These are phyloP conservation scores for Marasmius sp. DNA, from an alignment of 1,284 basidiomycete genomes.

Conservation along the genomic window DNA sequence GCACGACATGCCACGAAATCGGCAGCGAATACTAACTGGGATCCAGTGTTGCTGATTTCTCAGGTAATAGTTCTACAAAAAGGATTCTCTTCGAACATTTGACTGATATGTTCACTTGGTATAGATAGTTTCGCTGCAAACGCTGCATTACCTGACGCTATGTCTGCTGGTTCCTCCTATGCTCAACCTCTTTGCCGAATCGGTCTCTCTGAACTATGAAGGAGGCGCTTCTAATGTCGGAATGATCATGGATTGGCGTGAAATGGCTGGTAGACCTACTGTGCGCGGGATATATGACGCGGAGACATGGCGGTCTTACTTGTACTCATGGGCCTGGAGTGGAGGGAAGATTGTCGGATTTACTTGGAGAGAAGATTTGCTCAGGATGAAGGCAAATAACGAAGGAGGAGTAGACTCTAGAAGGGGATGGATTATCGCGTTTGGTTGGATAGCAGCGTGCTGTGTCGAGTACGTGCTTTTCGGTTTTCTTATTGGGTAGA, in stretches of 20 bases:
- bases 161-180: slow-evolving; percentile 83
- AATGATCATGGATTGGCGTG: slow-evolving; percentile 97
- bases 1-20: not conserved
- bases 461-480: slow-evolving; percentile 64
- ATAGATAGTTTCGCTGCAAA: slow-evolving; percentile 89
- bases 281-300: slow-evolving; percentile 62
- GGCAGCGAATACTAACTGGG: slow-evolving; percentile 8
- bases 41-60: slow-evolving; percentile 11
- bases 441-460: slow-evolving; percentile 80
- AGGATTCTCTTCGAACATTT: not conserved
- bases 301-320: slow-evolving; percentile 63
- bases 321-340: slow-evolving; percentile 73
- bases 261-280: slow-evolving; percentile 84
- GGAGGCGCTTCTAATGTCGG: slow-evolving; percentile 84
- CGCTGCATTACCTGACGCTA: slow-evolving; percentile 89
- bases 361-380: slow-evolving; percentile 48
- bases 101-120: not conserved
- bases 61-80: not conserved
- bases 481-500: not conserved
- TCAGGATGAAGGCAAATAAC: slow-evolving; percentile 32
- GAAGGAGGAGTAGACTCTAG: slow-evolving; percentile 63
- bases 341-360: slow-evolving; percentile 69
- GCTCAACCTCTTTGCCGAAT: slow-evolving; percentile 74
- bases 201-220: slow-evolving; percentile 75
- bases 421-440: slow-evolving; percentile 86